Evolutionary conservation across 108 stramenopile species (phyloP), one percentile per base, ranked within the genome.

Genomic region (Stephanodiscus minutulus): DNA sequence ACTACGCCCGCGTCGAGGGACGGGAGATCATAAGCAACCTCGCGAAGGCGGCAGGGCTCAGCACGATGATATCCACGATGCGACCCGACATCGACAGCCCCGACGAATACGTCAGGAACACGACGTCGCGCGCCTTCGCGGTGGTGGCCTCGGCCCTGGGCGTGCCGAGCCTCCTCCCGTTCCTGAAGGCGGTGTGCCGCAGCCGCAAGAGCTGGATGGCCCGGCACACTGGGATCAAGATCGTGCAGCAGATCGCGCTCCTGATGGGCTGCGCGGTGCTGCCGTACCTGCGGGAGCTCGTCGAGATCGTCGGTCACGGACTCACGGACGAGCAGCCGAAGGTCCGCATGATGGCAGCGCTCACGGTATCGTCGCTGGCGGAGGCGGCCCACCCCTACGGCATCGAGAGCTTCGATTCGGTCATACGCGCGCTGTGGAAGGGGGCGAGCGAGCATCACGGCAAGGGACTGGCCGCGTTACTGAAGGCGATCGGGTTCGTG

Each of bases 61-160:
- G 98, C n/a, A 97, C 98, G 22, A 99, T 99, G 99, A 98, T 99
- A 73, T 96, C 97, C 12, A 98, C 98, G 29, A 97, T 99, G 97
- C 85, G 99, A n/a, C 98, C 99, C 0, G 98, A 99, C 83, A 98
- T 99, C 73, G 99, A 99, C 79, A 95, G 96, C 69, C 93, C 94
- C 2, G 97, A 99, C 76, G 98, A 98, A 66, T 98, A 98, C 72
- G 98, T 98, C 6, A 85, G 99, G 9, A 99, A 98, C 81, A 97
- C 95, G 18, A 99, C 98, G 31, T 96, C 97, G 3, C 75, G 99
- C 0, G 98, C 99, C 3, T 97, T 99, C 55, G 99, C 99, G 6
- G 99, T 99, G 28, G 98, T 99, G 9, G 99, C 99, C 0, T 96
- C 97, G 29, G 98, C 99, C 7, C 76, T 99, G 52, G 99, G 99